Evolutionary conservation across 495 filamentous ascomycete genomes (phyloP).

Genomic region (Hypoxylon trugodes): DNA sequence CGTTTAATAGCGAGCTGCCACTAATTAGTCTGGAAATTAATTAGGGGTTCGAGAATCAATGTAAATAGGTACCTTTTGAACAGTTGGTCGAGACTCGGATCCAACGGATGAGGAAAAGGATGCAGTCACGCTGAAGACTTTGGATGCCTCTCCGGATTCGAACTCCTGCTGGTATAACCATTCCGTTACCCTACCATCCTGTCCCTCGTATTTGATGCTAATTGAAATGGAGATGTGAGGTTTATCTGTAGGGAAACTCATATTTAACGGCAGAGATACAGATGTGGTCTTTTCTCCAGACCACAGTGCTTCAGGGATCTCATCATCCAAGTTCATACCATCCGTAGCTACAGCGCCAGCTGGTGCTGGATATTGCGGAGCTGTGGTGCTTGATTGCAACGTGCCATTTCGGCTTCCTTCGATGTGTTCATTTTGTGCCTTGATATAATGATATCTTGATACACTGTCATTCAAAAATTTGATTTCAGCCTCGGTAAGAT

Average conservation of each 20-base stretch:
- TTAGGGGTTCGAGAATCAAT: neutral
- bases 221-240: neutral
- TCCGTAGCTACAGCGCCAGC: too few species aligned
- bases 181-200: neutral
- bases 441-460: too few species aligned
- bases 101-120: neutral
- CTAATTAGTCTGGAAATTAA: too few species aligned
- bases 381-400: too few species aligned
- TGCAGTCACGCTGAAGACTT: neutral
- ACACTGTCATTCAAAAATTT: too few species aligned
- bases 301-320: too few species aligned
- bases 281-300: too few species aligned
- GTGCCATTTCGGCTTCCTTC: too few species aligned
- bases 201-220: neutral
- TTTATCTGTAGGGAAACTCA: neutral
- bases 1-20: neutral
- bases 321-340: too few species aligned
- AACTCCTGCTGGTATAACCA: neutral
- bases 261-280: neutral
- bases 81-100: neutral
- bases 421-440: too few species aligned
- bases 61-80: neutral
- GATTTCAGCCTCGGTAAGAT: too few species aligned
- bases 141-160: neutral
- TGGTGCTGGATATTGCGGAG: too few species aligned